Percentiles rank a stretch among this genome's conserved stretches.
Evolutionary conservation across 2,329 filamentous ascomycete species (phyloP).

Genomic region (Penicillium sp.): DNA sequence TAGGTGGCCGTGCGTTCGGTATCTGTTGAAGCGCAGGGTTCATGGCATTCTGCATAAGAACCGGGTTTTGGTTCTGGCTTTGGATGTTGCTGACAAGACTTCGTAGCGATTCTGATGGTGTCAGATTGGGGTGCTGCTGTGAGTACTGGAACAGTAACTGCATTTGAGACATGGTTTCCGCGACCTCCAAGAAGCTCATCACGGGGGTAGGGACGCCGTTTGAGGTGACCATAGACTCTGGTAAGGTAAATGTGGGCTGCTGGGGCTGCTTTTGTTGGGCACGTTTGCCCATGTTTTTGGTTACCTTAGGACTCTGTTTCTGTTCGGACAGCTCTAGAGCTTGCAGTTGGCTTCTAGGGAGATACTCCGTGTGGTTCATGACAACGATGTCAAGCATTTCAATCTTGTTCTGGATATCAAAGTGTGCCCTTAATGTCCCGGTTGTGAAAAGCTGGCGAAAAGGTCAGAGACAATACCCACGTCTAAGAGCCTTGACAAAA

Average conservation of each 20-base stretch:
- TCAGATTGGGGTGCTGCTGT: slow-evolving; percentile 57
- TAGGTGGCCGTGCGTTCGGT: slow-evolving; percentile 48
- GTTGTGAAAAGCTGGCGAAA: slow-evolving; percentile 69
- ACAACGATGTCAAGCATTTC: slow-evolving; percentile 84
- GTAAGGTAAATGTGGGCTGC: slow-evolving; percentile 50
- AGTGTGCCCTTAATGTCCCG: slow-evolving; percentile 79
- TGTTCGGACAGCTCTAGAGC: slow-evolving; percentile 56
- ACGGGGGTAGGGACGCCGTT: slow-evolving; percentile 62
- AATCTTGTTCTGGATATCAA: slow-evolving; percentile 78
- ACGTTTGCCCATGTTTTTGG: slow-evolving; percentile 59
- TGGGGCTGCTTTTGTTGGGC: slow-evolving; percentile 54
- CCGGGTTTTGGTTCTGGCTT: slow-evolving; percentile 38
- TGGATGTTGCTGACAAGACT: slow-evolving; percentile 56
- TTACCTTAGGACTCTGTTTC: slow-evolving; percentile 64
- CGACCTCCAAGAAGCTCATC: slow-evolving; percentile 67
- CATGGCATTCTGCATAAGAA: slow-evolving; percentile 36
- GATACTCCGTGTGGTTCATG: slow-evolving; percentile 77
- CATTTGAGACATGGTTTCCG: slow-evolving; percentile 70
- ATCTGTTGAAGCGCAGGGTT: slow-evolving; percentile 43
- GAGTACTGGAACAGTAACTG: slow-evolving; percentile 63
- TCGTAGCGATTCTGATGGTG: slow-evolving; percentile 60
- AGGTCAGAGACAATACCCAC: slow-evolving; percentile 8
- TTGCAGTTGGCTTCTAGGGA: slow-evolving; percentile 69
- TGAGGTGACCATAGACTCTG: slow-evolving; percentile 50
- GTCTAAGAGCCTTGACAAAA: slow-evolving; percentile 23